Percentiles rank a stretch among this genome's conserved stretches.
Evolutionary conservation across 2,329 filamentous ascomycete species (phyloP).

Genomic region (Aspergillus sp.): DNA sequence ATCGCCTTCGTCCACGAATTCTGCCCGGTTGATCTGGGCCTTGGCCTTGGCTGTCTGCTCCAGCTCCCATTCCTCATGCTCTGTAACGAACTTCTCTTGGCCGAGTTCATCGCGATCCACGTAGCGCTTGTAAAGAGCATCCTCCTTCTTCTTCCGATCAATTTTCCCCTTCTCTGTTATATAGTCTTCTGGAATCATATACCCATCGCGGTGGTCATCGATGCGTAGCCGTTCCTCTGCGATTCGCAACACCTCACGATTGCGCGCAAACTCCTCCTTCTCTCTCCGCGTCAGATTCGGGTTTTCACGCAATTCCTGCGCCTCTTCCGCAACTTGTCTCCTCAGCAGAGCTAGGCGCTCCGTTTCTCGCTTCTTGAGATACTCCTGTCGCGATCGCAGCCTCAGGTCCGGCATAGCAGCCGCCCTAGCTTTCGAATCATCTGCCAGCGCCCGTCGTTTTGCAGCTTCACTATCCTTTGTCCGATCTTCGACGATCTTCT

Average conservation of each 20-base stretch:
- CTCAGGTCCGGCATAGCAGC: conserved; percentile 79
- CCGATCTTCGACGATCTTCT: conserved; percentile 64
- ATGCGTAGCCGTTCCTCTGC: conserved; percentile 84
- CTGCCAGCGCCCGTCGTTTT: conserved; percentile 62
- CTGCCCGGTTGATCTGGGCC: conserved; percentile 73
- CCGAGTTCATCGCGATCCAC: conserved; percentile 84
- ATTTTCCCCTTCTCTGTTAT: conserved; percentile 92
- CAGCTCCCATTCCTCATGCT: conserved; percentile 93
- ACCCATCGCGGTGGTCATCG: conserved; percentile 89
- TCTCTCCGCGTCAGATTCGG: conserved; percentile 73
- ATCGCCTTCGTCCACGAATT: conserved; percentile 74
- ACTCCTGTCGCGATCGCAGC: conserved; percentile 83
- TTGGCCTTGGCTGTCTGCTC: conserved; percentile 88
- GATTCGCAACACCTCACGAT: conserved; percentile 75
- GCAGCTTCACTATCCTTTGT: conserved; percentile 59
- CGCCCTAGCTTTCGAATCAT: conserved; percentile 65
- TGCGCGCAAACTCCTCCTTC: conserved; percentile 83
- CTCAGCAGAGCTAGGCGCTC: conserved; percentile 83
- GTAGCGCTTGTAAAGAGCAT: conserved; percentile 86
- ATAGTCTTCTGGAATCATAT: conserved; percentile 90
- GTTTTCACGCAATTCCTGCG: conserved; percentile 74
- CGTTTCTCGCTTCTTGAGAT: conserved; percentile 86
- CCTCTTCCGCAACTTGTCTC: conserved; percentile 87
- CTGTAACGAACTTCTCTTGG: conserved; percentile 84
- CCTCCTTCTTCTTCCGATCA: conserved; percentile 81